phyloP scores from a whole-genome alignment of 2,329 filamentous ascomycete genomes.

The Fusarium napiforme region DNA sequence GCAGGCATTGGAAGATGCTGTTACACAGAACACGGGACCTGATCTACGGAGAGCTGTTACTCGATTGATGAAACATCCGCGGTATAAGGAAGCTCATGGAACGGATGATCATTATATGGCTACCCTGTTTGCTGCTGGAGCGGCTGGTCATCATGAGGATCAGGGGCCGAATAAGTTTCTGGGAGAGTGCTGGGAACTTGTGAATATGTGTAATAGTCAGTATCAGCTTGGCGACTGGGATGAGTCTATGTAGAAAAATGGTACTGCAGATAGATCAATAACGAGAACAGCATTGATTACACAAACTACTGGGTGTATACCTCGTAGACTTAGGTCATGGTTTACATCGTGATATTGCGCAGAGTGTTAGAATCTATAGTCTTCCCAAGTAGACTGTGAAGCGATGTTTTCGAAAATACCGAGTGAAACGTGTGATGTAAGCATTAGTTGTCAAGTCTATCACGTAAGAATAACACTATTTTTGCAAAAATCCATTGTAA shows the following conservation, averaged over 20 bases:
- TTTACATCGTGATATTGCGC: no score
- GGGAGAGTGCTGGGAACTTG: conserved; percentile 72
- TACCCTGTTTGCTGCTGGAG: conserved; percentile 71
- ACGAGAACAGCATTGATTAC: no score
- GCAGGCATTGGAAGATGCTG: conserved; percentile 70
- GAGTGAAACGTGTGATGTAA: no score
- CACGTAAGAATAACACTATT: no score
- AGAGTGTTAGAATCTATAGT: no score
- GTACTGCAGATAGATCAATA: not conserved
- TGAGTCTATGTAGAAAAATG: not conserved
- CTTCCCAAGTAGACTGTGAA: no score
- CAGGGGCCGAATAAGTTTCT: conserved; percentile 54
- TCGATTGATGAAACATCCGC: conserved; percentile 74
- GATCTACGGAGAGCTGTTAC: conserved; percentile 64
- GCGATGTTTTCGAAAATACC: no score
- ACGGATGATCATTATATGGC: conserved; percentile 78
- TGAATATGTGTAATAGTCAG: conserved; percentile 72
- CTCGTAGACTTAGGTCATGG: no score
- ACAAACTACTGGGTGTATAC: no score
- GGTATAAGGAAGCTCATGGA: conserved; percentile 72
- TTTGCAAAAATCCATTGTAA: no score
- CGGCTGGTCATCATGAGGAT: conserved; percentile 60
- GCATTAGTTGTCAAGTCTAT: no score
- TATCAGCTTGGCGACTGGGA: conserved; percentile 60
- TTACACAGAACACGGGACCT: conserved; percentile 56